A percentile compares a stretch with the other conserved stretches of the same genome.
Evolutionary conservation across 2,329 filamentous ascomycete genomes (phyloP).

Genomic region (Pseudogymnoascus pannorum): DNA sequence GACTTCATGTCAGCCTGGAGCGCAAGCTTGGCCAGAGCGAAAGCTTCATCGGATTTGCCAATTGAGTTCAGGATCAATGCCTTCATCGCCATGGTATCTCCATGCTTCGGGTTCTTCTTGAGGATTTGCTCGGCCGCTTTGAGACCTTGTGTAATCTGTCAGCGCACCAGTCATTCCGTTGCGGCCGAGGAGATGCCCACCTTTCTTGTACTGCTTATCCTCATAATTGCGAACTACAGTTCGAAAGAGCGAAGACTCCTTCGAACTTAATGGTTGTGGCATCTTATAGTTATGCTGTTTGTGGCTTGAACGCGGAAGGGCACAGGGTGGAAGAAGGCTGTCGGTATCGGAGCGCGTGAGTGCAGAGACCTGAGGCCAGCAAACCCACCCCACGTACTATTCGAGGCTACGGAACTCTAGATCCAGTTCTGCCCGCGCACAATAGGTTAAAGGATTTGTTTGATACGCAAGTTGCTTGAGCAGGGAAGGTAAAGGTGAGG

Average conservation of each 20-base stretch:
- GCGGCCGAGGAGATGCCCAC: constrained; percentile 31
- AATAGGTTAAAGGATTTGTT: not conserved
- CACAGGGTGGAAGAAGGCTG: constrained; percentile 5
- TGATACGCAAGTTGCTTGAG: not conserved
- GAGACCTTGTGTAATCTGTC: constrained; percentile 48
- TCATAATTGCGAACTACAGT: constrained; percentile 95
- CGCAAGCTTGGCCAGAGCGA: constrained; percentile 84
- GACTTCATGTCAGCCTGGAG: constrained; percentile 97
- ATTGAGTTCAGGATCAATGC: constrained; percentile 90
- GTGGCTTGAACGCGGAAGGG: constrained; percentile 4
- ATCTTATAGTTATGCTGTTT: constrained; percentile 34
- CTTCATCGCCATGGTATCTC: constrained; percentile 98
- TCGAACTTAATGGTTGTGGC: constrained; percentile 70
- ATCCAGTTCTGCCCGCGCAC: not conserved
- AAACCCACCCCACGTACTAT: constrained; percentile 5
- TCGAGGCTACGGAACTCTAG: constrained; percentile 4
- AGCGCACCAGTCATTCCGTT: constrained; percentile 9
- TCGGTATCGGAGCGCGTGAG: constrained; percentile 9
- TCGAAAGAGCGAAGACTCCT: constrained; percentile 90
- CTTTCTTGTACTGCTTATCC: constrained; percentile 95
- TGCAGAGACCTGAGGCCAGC: constrained; percentile 9
- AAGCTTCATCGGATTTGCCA: constrained; percentile 89
- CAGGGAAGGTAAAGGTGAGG: not conserved
- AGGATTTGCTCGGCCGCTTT: constrained; percentile 96
- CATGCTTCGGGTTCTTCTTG: constrained; percentile 90